Conservation (phyloP, 257 asterid species). For the Solanum neorickii region DNA sequence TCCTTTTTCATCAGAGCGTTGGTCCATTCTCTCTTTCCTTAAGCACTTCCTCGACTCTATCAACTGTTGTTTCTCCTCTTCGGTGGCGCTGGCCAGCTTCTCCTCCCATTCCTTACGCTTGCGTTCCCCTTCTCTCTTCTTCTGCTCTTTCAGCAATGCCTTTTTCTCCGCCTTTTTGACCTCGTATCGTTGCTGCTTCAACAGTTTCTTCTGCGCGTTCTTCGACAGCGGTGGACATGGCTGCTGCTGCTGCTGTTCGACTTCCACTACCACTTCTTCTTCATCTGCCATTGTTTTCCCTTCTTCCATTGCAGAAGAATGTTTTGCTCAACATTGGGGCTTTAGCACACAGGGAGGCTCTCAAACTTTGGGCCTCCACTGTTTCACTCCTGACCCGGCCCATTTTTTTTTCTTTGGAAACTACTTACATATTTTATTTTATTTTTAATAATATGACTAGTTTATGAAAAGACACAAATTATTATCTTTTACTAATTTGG, state of each 20-base stretch:
- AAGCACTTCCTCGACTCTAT: constrained; percentile 38
- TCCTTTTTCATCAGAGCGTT: constrained; percentile 48
- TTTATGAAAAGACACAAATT: neutral
- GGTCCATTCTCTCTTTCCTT: constrained; percentile 49
- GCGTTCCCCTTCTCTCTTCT: constrained; percentile 64
- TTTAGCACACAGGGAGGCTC: neutral
- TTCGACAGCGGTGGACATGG: constrained; percentile 31
- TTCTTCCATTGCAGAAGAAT: neutral
- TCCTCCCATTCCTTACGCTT: constrained; percentile 77
- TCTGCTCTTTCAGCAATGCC: constrained; percentile 55
- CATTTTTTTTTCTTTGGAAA: neutral
- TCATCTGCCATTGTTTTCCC: neutral
- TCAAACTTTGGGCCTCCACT: neutral
- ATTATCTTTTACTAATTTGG: neutral
- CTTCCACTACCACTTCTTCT: neutral
- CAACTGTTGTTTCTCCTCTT: constrained; percentile 57
- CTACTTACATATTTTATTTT: neutral
- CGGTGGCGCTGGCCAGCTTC: constrained; percentile 37
- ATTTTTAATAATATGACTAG: neutral
- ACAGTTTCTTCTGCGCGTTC: constrained; percentile 64
- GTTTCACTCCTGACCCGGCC: neutral
- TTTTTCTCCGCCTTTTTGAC: constrained; percentile 84
- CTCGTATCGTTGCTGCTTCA: constrained; percentile 68
- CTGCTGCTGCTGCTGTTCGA: neutral
- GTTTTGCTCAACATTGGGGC: neutral